A percentile compares a stretch with the other conserved stretches of the same genome.
Conservation (phyloP, 2,329 filamentous ascomycete genomes). For the Pestalotiopsis sp. region DNA sequence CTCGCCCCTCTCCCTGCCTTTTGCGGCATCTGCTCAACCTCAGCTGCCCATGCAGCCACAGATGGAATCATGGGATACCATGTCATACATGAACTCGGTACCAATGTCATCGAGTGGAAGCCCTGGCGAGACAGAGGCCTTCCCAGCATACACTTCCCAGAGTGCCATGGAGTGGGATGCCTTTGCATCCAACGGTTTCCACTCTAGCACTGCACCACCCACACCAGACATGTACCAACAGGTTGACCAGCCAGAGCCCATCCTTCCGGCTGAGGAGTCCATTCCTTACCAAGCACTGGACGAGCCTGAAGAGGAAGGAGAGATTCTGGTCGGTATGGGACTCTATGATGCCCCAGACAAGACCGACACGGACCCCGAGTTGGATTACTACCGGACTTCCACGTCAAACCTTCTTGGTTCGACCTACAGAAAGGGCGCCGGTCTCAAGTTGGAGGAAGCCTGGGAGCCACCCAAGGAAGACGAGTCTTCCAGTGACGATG, state of each 20-base stretch:
- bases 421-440: constrained; percentile 61
- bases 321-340: constrained; percentile 79
- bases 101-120: constrained; percentile 24
- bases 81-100: constrained; percentile 32
- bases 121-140: constrained; percentile 30
- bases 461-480: constrained; percentile 67
- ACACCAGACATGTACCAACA: constrained; percentile 60
- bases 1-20: constrained; percentile 54
- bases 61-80: constrained; percentile 36
- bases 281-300: constrained; percentile 51
- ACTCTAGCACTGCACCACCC: constrained; percentile 51
- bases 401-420: constrained; percentile 56
- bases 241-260: constrained; percentile 47
- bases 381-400: constrained; percentile 56
- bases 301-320: constrained; percentile 57
- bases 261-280: constrained; percentile 47
- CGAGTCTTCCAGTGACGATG: constrained; percentile 56
- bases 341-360: constrained; percentile 74
- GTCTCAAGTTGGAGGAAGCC: constrained; percentile 78
- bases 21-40: constrained; percentile 31
- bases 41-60: constrained; percentile 40
- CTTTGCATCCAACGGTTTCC: constrained; percentile 45
- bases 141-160: constrained; percentile 27
- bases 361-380: constrained; percentile 45
- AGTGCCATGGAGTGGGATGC: constrained; percentile 43